Evolutionary conservation across 2,329 filamentous ascomycete species (phyloP).

Genomic region (Alternaria arborescens): DNA sequence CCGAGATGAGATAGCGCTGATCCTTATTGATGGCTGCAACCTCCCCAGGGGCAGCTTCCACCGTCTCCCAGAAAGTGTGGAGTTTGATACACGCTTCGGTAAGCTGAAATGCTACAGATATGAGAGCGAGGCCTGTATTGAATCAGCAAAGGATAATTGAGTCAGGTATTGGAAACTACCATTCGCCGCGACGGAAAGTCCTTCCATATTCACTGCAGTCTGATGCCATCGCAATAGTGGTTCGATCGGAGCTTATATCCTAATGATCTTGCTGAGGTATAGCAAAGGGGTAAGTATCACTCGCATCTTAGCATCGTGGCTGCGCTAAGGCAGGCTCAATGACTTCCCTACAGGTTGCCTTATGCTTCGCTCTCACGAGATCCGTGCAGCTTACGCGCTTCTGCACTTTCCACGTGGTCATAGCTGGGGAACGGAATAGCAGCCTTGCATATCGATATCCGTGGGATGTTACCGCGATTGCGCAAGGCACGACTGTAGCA

Average conservation of each 20-base stretch:
- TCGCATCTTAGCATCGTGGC: not conserved
- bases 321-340: not conserved
- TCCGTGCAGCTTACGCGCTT: not conserved
- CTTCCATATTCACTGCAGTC: not conserved
- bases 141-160: too few relatives aligned
- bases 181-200: not conserved
- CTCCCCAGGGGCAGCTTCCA: slow-evolving; percentile 25
- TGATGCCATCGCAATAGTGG: not conserved
- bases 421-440: too few relatives aligned
- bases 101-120: not conserved
- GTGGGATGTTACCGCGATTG: not conserved
- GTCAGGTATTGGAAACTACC: not conserved
- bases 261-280: not conserved
- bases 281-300: not conserved
- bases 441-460: too few relatives aligned
- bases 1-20: slow-evolving; percentile 18
- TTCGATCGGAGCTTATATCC: not conserved
- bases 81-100: not conserved
- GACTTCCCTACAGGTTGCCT: not conserved
- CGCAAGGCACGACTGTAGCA: too few relatives aligned
- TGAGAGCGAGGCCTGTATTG: not conserved
- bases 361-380: not conserved
- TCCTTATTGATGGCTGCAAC: slow-evolving; percentile 23
- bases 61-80: slow-evolving; percentile 24
- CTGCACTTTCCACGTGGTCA: not conserved